Evolutionary conservation across 1,139 yeast genomes (phyloP).

Genomic region (Scheffersomyces parashehatae): DNA sequence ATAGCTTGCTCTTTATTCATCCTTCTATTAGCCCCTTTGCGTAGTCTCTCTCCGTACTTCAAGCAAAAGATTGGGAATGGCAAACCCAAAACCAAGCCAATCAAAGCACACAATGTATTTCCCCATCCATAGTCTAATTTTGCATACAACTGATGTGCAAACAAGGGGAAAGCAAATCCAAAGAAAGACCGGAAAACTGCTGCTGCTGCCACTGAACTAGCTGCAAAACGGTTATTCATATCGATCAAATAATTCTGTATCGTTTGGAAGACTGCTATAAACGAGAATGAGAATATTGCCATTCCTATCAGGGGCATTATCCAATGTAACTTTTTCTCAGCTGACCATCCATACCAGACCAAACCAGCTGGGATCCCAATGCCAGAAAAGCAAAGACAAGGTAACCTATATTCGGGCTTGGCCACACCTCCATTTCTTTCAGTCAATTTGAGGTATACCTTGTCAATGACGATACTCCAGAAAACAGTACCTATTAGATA

Average conservation of each 20-base stretch:
- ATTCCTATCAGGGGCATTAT: slow-evolving; percentile 60
- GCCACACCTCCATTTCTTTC: slow-evolving; percentile 48
- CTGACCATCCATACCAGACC: slow-evolving; percentile 67
- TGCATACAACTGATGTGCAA: slow-evolving; percentile 45
- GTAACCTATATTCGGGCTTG: slow-evolving; percentile 58
- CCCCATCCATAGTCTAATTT: slow-evolving; percentile 65
- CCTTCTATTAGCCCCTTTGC: slow-evolving; percentile 56
- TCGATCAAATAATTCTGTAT: slow-evolving; percentile 64
- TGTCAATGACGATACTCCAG: slow-evolving; percentile 46
- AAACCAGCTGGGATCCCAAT: slow-evolving; percentile 52
- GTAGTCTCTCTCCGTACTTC: slow-evolving; percentile 54
- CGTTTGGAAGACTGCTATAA: slow-evolving; percentile 58
- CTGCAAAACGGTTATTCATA: slow-evolving; percentile 65
- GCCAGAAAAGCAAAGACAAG: slow-evolving; percentile 46
- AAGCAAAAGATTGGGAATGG: slow-evolving; percentile 66
- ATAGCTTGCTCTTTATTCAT: slow-evolving; percentile 41
- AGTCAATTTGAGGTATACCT: slow-evolving; percentile 33
- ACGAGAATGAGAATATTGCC: slow-evolving; percentile 55
- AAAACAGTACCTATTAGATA: slow-evolving; percentile 43
- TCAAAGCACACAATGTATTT: slow-evolving; percentile 57
- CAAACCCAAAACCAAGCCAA: slow-evolving; percentile 56
- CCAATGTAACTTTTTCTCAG: slow-evolving; percentile 51
- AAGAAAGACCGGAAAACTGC: slow-evolving; percentile 59
- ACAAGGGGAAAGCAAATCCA: slow-evolving; percentile 58
- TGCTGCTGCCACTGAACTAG: slow-evolving; percentile 61